Evolutionary conservation across 208 protist genomes (phyloP).

Genomic region (Trypanosoma cruzi): DNA sequence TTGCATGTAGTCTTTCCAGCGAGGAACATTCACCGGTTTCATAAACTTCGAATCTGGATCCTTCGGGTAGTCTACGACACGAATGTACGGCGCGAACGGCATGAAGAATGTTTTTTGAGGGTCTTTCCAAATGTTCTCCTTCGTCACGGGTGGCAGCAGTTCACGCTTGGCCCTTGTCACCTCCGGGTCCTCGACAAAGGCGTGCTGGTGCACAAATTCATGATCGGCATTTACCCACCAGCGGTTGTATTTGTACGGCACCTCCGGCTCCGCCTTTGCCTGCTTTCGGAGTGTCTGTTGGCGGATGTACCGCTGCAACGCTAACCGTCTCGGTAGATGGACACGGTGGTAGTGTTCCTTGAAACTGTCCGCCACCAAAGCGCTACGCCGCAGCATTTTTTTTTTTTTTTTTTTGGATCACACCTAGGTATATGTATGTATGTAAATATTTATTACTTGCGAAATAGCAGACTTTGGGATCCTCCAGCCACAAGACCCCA

Average conservation of each 20-base stretch:
- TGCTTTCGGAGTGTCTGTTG: conserved; percentile 39
- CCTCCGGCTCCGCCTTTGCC: conserved; percentile 37
- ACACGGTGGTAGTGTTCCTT: conserved; percentile 92
- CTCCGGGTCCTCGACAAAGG: conserved; percentile 87
- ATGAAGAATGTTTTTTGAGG: conserved; percentile 88
- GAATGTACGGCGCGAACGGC: conserved; percentile 87
- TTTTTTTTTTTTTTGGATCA: too few relatives aligned
- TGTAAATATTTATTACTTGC: too few relatives aligned
- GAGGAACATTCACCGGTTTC: conserved; percentile 82
- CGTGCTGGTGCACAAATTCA: conserved; percentile 90
- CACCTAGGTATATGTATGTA: too few relatives aligned
- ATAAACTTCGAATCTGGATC: conserved; percentile 89
- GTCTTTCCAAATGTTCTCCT: conserved; percentile 86
- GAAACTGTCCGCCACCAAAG: conserved; percentile 70
- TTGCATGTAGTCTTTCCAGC: conserved; percentile 94
- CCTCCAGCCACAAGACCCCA: too few relatives aligned
- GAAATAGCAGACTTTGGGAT: too few relatives aligned
- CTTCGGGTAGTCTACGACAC: conserved; percentile 88
- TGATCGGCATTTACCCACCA: conserved; percentile 92
- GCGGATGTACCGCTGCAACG: conserved; percentile 72
- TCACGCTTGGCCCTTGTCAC: conserved; percentile 67
- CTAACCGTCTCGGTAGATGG: conserved; percentile 76
- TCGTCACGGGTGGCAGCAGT: conserved; percentile 66
- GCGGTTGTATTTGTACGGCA: conserved; percentile 89
- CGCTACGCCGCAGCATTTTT: conserved; percentile 73